Conservation (phyloP, 257 asterid species). For the Petunia secreta region DNA sequence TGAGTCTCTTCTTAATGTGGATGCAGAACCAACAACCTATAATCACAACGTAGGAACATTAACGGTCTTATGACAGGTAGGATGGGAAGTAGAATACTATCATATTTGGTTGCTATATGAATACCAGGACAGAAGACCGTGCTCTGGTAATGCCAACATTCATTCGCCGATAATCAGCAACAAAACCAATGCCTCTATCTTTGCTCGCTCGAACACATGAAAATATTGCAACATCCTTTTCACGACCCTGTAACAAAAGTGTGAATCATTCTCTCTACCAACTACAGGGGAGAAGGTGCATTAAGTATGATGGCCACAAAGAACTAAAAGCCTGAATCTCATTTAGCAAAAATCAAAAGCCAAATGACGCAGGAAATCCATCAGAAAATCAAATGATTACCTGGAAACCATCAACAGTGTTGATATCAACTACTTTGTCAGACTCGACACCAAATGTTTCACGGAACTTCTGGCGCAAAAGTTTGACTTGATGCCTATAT, state of each 20-base stretch:
- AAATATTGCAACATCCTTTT: constrained; percentile 93
- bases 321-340: constrained; percentile 19
- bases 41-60: not conserved
- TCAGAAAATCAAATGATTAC: constrained; percentile 36
- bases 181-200: constrained; percentile 79
- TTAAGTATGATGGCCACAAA: not conserved
- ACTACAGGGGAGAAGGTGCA: constrained; percentile 4
- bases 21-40: constrained; percentile 96
- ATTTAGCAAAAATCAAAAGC: constrained; percentile 9
- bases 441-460: constrained; percentile 77
- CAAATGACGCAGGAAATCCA: constrained; percentile 21
- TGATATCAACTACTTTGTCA: constrained; percentile 78
- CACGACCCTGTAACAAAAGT: constrained; percentile 73
- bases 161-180: constrained; percentile 92
- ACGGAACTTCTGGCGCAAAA: constrained; percentile 63
- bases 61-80: not conserved
- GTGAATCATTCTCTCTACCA: constrained; percentile 23
- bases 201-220: constrained; percentile 91
- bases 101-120: constrained; percentile 21
- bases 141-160: constrained; percentile 98
- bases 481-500: constrained; percentile 81
- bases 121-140: constrained; percentile 93
- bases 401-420: constrained; percentile 99
- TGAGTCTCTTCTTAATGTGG: constrained; percentile 73
- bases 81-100: constrained; percentile 2